phyloP scores from a whole-genome alignment of 2,329 filamentous ascomycete species.

The Botryotinia narcissicola region DNA sequence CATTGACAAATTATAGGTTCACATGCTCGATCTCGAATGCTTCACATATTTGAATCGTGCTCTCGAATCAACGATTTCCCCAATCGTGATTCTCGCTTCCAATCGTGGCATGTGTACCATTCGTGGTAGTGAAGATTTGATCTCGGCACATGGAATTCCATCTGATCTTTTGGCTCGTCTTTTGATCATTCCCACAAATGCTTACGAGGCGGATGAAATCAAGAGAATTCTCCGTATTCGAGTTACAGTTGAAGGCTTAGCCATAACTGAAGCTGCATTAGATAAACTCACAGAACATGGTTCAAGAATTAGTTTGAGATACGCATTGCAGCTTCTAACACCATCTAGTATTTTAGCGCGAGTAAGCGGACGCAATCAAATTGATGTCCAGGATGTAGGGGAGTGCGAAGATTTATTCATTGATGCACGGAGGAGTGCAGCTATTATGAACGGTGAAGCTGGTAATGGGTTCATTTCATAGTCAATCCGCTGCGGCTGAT shows the following conservation, averaged over 20 bases:
- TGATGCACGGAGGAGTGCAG: conserved; percentile 75
- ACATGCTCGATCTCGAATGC: conserved; percentile 99
- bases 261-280: conserved; percentile 76
- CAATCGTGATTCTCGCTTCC: conserved; percentile 95
- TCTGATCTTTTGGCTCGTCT: conserved; percentile 90
- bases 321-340: conserved; percentile 81
- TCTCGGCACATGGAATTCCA: conserved; percentile 89
- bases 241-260: conserved; percentile 75
- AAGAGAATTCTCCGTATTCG: conserved; percentile 86
- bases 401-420: conserved; percentile 85
- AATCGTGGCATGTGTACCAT: conserved; percentile 94
- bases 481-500: conserved; percentile 19
- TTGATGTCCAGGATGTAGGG: conserved; percentile 72
- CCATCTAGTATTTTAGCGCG: conserved; percentile 75
- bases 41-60: conserved; percentile 99
- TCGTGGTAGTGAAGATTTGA: conserved; percentile 77
- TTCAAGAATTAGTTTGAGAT: conserved; percentile 83
- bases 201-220: conserved; percentile 86
- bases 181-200: conserved; percentile 91
- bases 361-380: conserved; percentile 74
- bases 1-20: conserved; percentile 59
- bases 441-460: conserved; percentile 61
- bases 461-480: conserved; percentile 55
- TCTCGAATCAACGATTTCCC: conserved; percentile 91
- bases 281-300: conserved; percentile 86